Base-by-base conservation (phyloP, 1,284 basidiomycete species). In the Cutaneotrichosporon spelunceum region DNA sequence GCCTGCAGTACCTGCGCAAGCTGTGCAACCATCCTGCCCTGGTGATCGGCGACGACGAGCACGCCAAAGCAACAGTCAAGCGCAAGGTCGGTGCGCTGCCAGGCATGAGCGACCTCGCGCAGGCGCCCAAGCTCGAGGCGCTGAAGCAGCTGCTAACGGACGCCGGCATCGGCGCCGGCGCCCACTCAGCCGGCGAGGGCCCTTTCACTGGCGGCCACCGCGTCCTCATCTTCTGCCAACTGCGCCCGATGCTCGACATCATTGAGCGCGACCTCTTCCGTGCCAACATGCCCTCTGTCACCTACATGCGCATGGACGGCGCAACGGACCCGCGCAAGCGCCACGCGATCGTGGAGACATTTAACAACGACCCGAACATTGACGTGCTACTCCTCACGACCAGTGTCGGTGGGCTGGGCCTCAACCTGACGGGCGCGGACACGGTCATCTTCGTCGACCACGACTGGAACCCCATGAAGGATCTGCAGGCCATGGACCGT, bases 391-490 rank as follows among this genome's bases (percentile, higher is more conserved):
- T 99, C 21, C 83, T 99, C 62, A 99, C 96, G 0, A 99, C 96
- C 0, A 91, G 93, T 67, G 95, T 99, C 52, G 96, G 96, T 64
- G 96, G 96, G 6, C 82, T 99, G 14, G 96, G 96, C 1, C 80
- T 99, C 68, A 99, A 96, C 23, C 81, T 99, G 68, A 99, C 96
- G 0, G 95, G 96, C 26, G 96, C 96, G 10, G 96, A 99, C 77
- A 99, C 96, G 1, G 96, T 99, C 67, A 97, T 99, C 67, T 99
- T 99, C 72, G 93, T 99, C 53, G 96, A 99, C 77, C 96, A 99
- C 77, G 96, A 99, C 77, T 99, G 96, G 96, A 99, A 99, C 78
- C 96, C 96, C 21, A 97, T 96, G 93, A 98, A 98, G 79, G 96
- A 99, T 80, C 81, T 99, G 13, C 96, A 99, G 77, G 96, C 96